Conservation (phyloP, 2,329 filamentous ascomycete genomes). For the Dryadomyces quercivorus region DNA sequence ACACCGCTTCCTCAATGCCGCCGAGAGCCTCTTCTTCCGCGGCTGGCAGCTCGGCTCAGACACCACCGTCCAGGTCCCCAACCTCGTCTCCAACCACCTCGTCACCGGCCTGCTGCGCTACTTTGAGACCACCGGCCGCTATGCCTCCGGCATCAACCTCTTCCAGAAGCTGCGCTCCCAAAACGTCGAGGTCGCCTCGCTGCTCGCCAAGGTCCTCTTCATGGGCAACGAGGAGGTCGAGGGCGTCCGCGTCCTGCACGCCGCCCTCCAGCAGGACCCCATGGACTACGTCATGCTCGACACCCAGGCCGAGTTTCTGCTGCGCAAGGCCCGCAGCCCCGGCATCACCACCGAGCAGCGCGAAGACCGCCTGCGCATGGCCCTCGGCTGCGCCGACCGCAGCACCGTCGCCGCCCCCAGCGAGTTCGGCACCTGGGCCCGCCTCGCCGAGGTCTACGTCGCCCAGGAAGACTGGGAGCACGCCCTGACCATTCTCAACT, state of each 20-base stretch:
- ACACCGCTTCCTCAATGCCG: constrained; percentile 88
- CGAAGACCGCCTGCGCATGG: constrained; percentile 65
- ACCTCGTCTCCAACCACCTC: constrained; percentile 89
- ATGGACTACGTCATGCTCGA: constrained; percentile 98
- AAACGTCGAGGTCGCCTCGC: constrained; percentile 86
- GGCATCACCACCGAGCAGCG: constrained; percentile 37
- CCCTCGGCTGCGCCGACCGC: constrained; percentile 84
- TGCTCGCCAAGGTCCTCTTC: constrained; percentile 81
- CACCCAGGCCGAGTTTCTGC: constrained; percentile 82
- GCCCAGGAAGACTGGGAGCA: constrained; percentile 94
- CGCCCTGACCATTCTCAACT: constrained; percentile 88
- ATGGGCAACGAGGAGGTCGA: constrained; percentile 97
- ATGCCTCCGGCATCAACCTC: constrained; percentile 89
- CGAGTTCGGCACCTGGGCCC: constrained; percentile 94
- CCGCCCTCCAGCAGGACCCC: constrained; percentile 78
- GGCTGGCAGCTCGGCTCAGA: constrained; percentile 95
- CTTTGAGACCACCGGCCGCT: constrained; percentile 88
- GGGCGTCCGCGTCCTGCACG: constrained; percentile 75
- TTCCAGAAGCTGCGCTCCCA: constrained; percentile 90
- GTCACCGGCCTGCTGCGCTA: constrained; percentile 90
- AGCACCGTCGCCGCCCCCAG: constrained; percentile 91
- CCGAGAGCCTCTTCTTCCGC: constrained; percentile 89
- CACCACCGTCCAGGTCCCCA: constrained; percentile 93
- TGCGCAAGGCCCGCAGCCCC: constrained; percentile 61
- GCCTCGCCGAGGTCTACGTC: constrained; percentile 87